phyloP scores from a whole-genome alignment of 495 filamentous ascomycete species.

The Diplogelasinospora grovesii region DNA sequence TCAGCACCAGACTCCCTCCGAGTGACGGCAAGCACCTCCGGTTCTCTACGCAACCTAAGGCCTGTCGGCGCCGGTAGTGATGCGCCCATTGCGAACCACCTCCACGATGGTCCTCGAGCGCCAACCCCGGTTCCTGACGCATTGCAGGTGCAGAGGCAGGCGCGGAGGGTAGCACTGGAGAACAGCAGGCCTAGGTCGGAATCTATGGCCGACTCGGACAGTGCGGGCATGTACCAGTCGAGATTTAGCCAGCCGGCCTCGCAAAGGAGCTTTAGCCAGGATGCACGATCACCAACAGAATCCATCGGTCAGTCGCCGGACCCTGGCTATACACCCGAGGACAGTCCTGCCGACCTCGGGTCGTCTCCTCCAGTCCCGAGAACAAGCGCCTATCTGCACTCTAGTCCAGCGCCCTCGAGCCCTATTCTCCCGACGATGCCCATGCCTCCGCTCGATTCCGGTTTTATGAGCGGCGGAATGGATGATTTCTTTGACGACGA shows the following conservation, averaged over 20 bases:
- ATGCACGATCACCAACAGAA: conserved; percentile 36
- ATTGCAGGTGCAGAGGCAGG: conserved; percentile 21
- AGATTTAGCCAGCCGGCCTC: conserved; percentile 6
- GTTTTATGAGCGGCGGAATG: conserved; percentile 70
- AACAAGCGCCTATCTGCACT: conserved; percentile 35
- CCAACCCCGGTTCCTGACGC: conserved; percentile 69
- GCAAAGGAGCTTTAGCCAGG: conserved; percentile 24
- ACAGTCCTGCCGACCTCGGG: conserved; percentile 57
- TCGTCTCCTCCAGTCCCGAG: conserved; percentile 74
- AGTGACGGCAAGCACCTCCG: conserved; percentile 79
- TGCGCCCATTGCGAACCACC: conserved; percentile 37
- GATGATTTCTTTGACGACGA: conserved; percentile 51
- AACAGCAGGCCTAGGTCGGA: conserved; percentile 18
- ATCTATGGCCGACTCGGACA: conserved; percentile 14
- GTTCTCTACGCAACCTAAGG: conserved; percentile 78
- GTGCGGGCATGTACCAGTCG: conserved; percentile 5
- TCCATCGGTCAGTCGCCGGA: conserved; percentile 52
- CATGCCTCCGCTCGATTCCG: conserved; percentile 57
- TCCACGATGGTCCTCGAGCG: conserved; percentile 72
- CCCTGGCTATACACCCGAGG: conserved; percentile 44
- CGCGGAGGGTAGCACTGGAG: conserved; percentile 13
- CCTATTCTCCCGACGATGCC: conserved; percentile 62
- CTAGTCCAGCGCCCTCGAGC: conserved; percentile 59
- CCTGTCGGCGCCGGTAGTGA: conserved; percentile 59
- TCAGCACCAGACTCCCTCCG: conserved; percentile 71